Conservation (phyloP, 768 basidiomycete species). For the Trichaptum fuscoviolaceum region DNA sequence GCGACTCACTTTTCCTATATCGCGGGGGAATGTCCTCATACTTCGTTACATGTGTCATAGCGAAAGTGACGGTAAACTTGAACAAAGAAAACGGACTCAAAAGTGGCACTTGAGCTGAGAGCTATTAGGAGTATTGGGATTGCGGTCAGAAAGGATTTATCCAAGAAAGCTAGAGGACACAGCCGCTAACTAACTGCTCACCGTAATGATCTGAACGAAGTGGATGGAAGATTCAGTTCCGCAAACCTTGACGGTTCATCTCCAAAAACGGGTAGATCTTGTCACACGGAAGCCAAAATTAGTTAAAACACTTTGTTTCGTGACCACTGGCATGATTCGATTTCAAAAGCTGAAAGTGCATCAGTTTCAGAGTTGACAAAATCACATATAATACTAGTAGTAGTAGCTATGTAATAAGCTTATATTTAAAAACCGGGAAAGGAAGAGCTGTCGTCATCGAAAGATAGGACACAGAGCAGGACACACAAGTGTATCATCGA, state of each 20-base stretch:
- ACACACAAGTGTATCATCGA: no score
- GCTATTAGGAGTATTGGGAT: not conserved
- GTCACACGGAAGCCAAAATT: not conserved
- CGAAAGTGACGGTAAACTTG: not conserved
- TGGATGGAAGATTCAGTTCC: not conserved
- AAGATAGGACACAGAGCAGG: no score
- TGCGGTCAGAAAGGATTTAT: not conserved
- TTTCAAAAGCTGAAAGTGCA: no score
- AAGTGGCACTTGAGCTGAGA: not conserved
- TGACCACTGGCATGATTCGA: no score
- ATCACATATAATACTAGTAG: no score
- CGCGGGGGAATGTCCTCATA: conserved; percentile 3
- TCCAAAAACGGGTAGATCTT: not conserved
- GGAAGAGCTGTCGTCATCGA: no score
- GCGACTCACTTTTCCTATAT: conserved; percentile 1
- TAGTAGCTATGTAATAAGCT: no score
- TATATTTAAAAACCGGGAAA: no score
- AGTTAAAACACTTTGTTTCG: no score
- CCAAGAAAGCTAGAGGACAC: not conserved
- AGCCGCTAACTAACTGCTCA: not conserved
- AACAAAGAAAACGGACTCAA: not conserved
- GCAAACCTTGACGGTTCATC: not conserved
- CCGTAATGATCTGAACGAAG: not conserved
- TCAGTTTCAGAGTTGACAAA: no score
- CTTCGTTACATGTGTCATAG: conserved; percentile 1